phyloP scores from a whole-genome alignment of 169 alveolate genomes.

The Cryptosporidium ryanae region DNA sequence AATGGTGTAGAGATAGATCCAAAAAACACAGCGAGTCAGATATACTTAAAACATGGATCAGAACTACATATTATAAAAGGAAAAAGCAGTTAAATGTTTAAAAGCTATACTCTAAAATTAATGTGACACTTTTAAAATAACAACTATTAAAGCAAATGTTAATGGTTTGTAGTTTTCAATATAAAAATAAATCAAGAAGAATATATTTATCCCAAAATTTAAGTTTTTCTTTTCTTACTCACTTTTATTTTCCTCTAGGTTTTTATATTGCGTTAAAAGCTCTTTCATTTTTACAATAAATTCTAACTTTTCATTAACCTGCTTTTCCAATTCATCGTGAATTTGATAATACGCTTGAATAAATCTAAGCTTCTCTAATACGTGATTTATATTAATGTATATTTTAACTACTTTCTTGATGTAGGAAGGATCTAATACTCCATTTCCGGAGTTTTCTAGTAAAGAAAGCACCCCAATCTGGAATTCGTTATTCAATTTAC shows the following conservation, averaged over 20 bases:
- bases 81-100: slow-evolving; percentile 81
- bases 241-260: neutral
- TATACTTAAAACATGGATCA: slow-evolving; percentile 90
- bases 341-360: slow-evolving; percentile 58
- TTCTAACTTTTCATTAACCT: slow-evolving; percentile 15
- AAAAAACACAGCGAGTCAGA: slow-evolving; percentile 88
- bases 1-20: slow-evolving; percentile 92
- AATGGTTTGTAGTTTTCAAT: neutral
- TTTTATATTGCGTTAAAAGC: slow-evolving; percentile 16
- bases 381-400: slow-evolving; percentile 48
- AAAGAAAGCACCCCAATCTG: slow-evolving; percentile 28
- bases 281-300: slow-evolving; percentile 39
- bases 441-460: slow-evolving; percentile 51
- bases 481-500: slow-evolving; percentile 17
- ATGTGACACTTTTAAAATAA: neutral
- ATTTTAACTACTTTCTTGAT: slow-evolving; percentile 41
- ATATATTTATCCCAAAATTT: no score
- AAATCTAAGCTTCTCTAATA: slow-evolving; percentile 52
- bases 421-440: slow-evolving; percentile 20
- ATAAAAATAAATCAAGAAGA: neutral
- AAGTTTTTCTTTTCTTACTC: neutral
- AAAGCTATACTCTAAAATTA: neutral
- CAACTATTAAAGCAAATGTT: neutral
- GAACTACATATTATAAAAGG: slow-evolving; percentile 90
- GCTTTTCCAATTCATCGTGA: slow-evolving; percentile 32